Base-by-base conservation (phyloP, 2,329 filamentous ascomycete species). In the Dissoconium aciculare region DNA sequence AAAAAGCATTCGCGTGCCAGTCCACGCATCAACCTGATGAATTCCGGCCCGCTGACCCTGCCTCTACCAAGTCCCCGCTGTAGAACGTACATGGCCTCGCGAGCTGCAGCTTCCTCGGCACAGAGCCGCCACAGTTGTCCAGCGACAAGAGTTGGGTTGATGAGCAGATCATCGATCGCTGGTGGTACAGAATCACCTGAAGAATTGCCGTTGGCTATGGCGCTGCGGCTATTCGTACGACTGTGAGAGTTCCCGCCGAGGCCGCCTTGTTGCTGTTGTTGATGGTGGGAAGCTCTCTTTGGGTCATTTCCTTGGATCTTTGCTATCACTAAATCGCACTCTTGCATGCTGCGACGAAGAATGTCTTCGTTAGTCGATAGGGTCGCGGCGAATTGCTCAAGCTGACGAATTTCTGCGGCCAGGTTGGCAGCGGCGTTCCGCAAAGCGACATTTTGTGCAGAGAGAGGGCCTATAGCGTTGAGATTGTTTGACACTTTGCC, bases 141-240 rank as follows among this genome's bases (percentile, higher is more conserved):
- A 0, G 80, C 82, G 4, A 94, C 89, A 2, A 94, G 78, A 0
- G 83, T 94, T 1, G 87, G 84, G 3, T 85, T 83, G n/a, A 94
- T 82, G 3, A 98, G 64, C 17, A 95, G 67, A 37, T 92, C 84
- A 52, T 98, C 89, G 28, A 95, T 78, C n/a, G n/a, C n/a, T n/a
- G n/a, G n/a, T n/a, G n/a, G n/a, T n/a, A n/a, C n/a, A n/a, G n/a
- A n/a, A n/a, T n/a, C n/a, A n/a, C n/a, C n/a, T n/a, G n/a, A n/a
- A n/a, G n/a, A n/a, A n/a, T n/a, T n/a, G n/a, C n/a, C n/a, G n/a
- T n/a, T n/a, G n/a, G n/a, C n/a, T n/a, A n/a, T n/a, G n/a, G n/a
- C n/a, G n/a, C n/a, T n/a, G n/a, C n/a, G n/a, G n/a, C n/a, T n/a
- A n/a, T n/a, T n/a, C n/a, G n/a, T n/a, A n/a, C n/a, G n/a, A n/a